phyloP scores from a whole-genome alignment of 164 flowering plant species.

The Platanus orientalis region DNA sequence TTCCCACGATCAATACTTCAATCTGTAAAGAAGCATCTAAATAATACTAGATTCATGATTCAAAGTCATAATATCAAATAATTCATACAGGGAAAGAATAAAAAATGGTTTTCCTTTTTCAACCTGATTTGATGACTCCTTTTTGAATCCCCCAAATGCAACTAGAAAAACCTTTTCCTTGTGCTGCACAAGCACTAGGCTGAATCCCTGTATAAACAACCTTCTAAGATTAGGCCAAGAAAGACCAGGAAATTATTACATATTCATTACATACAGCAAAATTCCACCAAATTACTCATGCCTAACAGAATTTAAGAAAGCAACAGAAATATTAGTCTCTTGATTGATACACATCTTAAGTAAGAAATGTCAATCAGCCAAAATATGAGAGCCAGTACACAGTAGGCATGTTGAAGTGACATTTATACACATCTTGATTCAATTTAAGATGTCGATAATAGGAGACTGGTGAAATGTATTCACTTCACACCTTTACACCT shows the following conservation, averaged over 20 bases:
- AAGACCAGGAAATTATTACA: background rate
- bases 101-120: conserved; percentile 4
- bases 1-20: conserved; percentile 68
- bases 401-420: background rate
- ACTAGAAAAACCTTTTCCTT: conserved; percentile 84
- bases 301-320: background rate
- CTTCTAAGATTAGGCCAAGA: conserved; percentile 1
- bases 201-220: conserved; percentile 65
- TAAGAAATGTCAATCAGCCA: background rate
- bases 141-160: conserved; percentile 90
- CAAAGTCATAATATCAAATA: background rate
- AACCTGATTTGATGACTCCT: conserved; percentile 93
- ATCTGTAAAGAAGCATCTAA: conserved; percentile 40
- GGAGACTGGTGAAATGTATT: too few relatives aligned
- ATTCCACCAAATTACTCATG: background rate
- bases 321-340: too few relatives aligned
- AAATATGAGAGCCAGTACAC: background rate
- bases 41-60: conserved; percentile 3
- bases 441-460: too few relatives aligned
- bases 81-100: background rate
- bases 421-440: too few relatives aligned
- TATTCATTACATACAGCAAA: background rate
- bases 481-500: too few relatives aligned
- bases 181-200: conserved; percentile 81
- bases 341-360: too few relatives aligned